Evolutionary conservation across 768 basidiomycete genomes (phyloP).

Genomic region (Boletus huronensis): DNA sequence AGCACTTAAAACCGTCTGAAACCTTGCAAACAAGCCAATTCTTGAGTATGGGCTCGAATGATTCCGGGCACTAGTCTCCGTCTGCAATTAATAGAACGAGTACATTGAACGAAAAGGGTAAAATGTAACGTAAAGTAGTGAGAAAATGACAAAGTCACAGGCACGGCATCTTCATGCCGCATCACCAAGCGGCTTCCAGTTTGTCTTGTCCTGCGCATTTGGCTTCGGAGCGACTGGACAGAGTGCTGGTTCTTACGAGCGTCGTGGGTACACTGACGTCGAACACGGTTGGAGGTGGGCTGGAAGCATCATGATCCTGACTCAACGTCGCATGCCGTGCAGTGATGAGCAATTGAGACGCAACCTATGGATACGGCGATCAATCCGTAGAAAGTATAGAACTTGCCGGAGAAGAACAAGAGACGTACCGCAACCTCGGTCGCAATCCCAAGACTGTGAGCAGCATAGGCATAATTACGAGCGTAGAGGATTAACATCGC

Average conservation of each 20-base stretch:
- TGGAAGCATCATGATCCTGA: not conserved
- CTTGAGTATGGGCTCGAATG: too few species aligned
- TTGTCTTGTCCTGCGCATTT: not conserved
- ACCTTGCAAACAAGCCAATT: too few species aligned
- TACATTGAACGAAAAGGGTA: not conserved
- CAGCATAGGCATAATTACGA: not conserved
- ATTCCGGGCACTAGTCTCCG: too few species aligned
- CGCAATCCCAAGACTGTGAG: conserved; percentile 7
- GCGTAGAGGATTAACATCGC: conserved; percentile 11
- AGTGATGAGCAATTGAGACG: conserved; percentile 16
- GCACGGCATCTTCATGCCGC: not conserved
- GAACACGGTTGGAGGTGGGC: not conserved
- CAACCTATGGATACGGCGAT: not conserved
- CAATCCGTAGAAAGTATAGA: not conserved
- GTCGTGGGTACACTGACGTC: not conserved
- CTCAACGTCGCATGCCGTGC: conserved; percentile 10
- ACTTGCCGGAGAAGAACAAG: too few species aligned
- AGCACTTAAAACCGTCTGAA: too few species aligned
- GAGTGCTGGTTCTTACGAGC: too few species aligned
- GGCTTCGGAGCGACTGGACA: not conserved
- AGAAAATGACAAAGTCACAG: too few species aligned
- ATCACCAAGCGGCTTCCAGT: not conserved
- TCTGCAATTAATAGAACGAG: too few species aligned
- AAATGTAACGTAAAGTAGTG: not conserved
- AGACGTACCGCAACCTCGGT: conserved; percentile 19